Evolutionary conservation across 108 stramenopile species (phyloP).

Genomic region (Hondaea fermentalgiana): DNA sequence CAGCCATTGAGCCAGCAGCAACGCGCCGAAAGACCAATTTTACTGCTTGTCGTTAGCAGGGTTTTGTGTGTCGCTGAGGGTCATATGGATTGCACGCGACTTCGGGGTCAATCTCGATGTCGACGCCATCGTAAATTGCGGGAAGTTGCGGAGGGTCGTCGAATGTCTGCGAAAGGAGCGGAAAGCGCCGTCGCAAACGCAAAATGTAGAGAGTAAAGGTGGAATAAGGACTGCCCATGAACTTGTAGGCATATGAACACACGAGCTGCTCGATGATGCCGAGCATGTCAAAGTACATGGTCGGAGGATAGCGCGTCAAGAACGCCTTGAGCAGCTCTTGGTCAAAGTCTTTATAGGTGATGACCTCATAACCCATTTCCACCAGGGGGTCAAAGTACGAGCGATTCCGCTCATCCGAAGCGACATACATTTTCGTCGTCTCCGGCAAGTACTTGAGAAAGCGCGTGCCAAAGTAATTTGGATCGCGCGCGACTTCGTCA

Average conservation of each 20-base stretch:
- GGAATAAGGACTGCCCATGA: not conserved
- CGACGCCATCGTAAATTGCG: not conserved
- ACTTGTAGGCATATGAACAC: not conserved
- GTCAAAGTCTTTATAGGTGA: not conserved
- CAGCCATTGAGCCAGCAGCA: too few relatives aligned
- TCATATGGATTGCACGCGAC: not conserved
- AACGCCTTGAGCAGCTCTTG: not conserved
- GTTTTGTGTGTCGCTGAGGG: not conserved
- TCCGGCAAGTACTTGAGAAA: not conserved
- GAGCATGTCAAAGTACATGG: not conserved
- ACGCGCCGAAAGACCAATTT: too few relatives aligned
- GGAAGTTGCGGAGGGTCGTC: not conserved
- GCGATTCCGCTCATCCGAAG: not conserved
- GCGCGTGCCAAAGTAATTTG: not conserved
- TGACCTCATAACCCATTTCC: not conserved
- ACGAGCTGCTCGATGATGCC: constrained; percentile 15
- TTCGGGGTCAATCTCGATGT: not conserved
- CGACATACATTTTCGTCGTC: not conserved
- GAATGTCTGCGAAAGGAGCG: not conserved
- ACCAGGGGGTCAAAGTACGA: not conserved
- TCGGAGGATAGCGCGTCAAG: not conserved
- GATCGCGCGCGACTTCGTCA: not conserved
- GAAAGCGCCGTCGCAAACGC: not conserved
- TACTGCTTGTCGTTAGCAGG: not conserved
- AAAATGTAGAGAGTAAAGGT: constrained; percentile 9